Evolutionary conservation across 1,284 basidiomycete genomes (phyloP).

Genomic region (Polyporus tsugae): DNA sequence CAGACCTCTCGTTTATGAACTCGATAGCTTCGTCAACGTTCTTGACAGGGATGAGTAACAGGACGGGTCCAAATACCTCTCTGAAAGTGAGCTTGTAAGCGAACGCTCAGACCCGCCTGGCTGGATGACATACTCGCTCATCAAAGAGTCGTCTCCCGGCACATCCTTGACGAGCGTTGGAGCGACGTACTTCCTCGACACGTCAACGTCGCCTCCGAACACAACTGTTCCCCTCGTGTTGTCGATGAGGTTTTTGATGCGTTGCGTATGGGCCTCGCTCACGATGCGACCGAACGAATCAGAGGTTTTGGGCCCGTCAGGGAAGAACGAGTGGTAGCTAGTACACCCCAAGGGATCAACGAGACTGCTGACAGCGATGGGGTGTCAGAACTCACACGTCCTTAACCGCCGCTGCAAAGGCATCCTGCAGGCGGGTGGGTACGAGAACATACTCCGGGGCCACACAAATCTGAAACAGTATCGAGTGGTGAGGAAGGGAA

Average conservation of each 20-base stretch:
- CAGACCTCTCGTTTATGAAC: conserved; percentile 63
- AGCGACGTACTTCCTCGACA: conserved; percentile 62
- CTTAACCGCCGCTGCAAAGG: conserved; percentile 66
- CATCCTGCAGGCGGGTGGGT: conserved; percentile 65
- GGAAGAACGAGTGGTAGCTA: conserved; percentile 50
- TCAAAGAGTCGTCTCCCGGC: conserved; percentile 67
- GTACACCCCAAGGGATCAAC: not conserved
- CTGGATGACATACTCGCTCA: no score
- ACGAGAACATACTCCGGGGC: conserved; percentile 69
- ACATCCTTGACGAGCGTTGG: conserved; percentile 74
- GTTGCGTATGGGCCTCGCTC: conserved; percentile 59
- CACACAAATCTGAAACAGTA: conserved; percentile 42
- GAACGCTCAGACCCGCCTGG: no score
- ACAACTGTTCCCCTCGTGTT: conserved; percentile 75
- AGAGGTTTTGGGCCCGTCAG: conserved; percentile 52
- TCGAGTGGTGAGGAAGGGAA: no score
- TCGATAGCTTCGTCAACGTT: conserved; percentile 74
- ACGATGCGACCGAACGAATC: conserved; percentile 57
- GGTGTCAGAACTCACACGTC: conserved; percentile 52
- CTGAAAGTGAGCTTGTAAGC: conserved; percentile 21
- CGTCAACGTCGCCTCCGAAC: conserved; percentile 73
- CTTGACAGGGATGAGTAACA: conserved; percentile 82
- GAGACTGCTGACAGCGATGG: not conserved
- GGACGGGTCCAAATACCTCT: conserved; percentile 45
- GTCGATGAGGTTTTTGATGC: conserved; percentile 69